Conservation (phyloP, 148 eudicot genomes). For the Rheum nobile region DNA sequence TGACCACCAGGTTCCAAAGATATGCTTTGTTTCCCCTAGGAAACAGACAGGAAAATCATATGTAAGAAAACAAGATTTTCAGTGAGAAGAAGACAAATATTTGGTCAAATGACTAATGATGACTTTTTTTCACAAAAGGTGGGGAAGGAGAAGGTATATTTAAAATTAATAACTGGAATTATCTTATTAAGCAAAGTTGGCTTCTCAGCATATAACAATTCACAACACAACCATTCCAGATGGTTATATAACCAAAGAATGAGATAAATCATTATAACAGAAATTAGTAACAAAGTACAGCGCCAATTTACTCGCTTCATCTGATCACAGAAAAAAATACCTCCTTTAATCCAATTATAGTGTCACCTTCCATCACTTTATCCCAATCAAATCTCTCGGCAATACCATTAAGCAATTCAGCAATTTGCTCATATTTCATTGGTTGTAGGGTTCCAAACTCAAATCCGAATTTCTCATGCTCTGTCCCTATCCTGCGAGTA, state of each 20-base stretch:
- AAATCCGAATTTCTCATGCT: constrained; percentile 98
- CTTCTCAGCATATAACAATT: background rate
- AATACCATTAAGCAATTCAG: constrained; percentile 79
- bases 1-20: constrained; percentile 98
- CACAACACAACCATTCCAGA: background rate
- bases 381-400: constrained; percentile 99
- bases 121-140: too few species aligned
- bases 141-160: too few species aligned
- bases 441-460: constrained; percentile 71
- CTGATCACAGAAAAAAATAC: constrained; percentile 29
- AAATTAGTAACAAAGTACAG: background rate
- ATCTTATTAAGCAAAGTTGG: background rate
- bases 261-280: background rate
- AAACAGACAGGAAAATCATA: background rate
- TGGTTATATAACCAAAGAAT: background rate
- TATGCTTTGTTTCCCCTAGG: constrained; percentile 93
- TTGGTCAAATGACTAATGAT: background rate
- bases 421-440: constrained; percentile 82
- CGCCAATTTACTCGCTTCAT: constrained; percentile 55
- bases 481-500: constrained; percentile 87
- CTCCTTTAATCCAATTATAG: constrained; percentile 93
- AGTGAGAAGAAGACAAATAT: background rate
- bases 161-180: too few species aligned
- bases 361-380: constrained; percentile 88
- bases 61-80: background rate